Percentiles rank a stretch among this genome's conserved stretches.
Evolutionary conservation across 2,329 filamentous ascomycete genomes (phyloP).

Genomic region (Pestalotiopsis sp.): DNA sequence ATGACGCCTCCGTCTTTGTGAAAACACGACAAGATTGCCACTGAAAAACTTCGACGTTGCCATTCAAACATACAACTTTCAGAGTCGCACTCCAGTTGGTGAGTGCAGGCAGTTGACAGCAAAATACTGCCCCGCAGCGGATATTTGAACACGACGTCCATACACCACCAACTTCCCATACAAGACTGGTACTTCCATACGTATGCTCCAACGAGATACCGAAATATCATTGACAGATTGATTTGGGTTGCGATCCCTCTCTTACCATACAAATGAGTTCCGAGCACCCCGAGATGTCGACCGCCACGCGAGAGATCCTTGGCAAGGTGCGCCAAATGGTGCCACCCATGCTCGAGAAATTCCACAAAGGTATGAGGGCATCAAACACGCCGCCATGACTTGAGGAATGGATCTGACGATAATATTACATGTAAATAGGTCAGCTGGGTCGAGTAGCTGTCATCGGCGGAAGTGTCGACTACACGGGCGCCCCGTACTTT

Average conservation of each 20-base stretch:
- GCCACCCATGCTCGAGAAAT: slow-evolving; percentile 91
- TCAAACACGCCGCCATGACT: background rate
- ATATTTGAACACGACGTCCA: background rate
- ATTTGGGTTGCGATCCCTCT: background rate
- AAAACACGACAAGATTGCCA: too few relatives aligned
- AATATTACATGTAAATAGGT: slow-evolving; percentile 84
- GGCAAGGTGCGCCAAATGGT: slow-evolving; percentile 85
- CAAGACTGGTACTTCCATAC: background rate
- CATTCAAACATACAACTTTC: too few relatives aligned
- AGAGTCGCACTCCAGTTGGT: too few relatives aligned
- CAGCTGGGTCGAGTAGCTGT: slow-evolving; percentile 91
- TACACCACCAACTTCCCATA: background rate
- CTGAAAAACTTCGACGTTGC: too few relatives aligned
- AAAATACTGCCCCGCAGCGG: background rate
- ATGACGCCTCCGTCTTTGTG: too few relatives aligned
- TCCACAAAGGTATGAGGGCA: slow-evolving; percentile 79
- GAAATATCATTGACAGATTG: background rate
- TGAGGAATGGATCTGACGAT: slow-evolving; percentile 78
- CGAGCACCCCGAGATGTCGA: slow-evolving; percentile 57
- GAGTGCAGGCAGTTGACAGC: too few relatives aligned
- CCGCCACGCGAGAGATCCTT: slow-evolving; percentile 74
- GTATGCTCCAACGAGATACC: background rate
- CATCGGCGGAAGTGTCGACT: slow-evolving; percentile 93
- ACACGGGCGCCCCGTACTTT: slow-evolving; percentile 97
- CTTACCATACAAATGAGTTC: slow-evolving; percentile 23